Percentiles rank a stretch among this genome's conserved stretches.
Evolutionary conservation across 306 rosid species (phyloP).

Genomic region (Corylus americana): DNA sequence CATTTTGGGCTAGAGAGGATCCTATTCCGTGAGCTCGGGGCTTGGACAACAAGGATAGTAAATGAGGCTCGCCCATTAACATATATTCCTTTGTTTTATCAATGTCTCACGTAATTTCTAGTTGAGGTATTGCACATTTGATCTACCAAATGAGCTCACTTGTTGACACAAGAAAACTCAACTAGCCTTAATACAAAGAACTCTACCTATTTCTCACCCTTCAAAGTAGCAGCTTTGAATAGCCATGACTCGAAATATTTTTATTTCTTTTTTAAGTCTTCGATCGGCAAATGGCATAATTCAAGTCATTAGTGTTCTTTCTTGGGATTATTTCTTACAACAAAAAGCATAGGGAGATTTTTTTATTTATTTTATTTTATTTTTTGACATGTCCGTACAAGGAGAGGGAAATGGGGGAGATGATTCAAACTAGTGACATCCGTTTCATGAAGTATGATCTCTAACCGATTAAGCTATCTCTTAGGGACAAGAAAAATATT

Average conservation of each 20-base stretch:
- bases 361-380: too few relatives aligned
- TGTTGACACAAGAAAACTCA: background rate
- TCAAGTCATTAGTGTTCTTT: background rate
- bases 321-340: background rate
- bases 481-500: too few relatives aligned
- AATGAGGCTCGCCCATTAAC: slow-evolving; percentile 38
- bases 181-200: background rate
- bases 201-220: background rate
- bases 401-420: too few relatives aligned
- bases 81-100: slow-evolving; percentile 30
- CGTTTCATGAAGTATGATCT: too few relatives aligned
- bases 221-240: background rate
- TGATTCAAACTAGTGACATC: too few relatives aligned
- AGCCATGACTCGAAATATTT: background rate
- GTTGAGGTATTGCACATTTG: background rate
- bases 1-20: too few relatives aligned
- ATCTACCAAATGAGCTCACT: background rate
- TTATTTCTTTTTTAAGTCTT: background rate
- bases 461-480: too few relatives aligned
- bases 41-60: slow-evolving; percentile 33
- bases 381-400: too few relatives aligned
- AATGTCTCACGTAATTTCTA: slow-evolving; percentile 34
- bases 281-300: background rate
- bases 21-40: background rate
- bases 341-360: too few relatives aligned